Base-by-base conservation (phyloP, 352 stramenopile species). In the Aphanomyces cochlioides region DNA sequence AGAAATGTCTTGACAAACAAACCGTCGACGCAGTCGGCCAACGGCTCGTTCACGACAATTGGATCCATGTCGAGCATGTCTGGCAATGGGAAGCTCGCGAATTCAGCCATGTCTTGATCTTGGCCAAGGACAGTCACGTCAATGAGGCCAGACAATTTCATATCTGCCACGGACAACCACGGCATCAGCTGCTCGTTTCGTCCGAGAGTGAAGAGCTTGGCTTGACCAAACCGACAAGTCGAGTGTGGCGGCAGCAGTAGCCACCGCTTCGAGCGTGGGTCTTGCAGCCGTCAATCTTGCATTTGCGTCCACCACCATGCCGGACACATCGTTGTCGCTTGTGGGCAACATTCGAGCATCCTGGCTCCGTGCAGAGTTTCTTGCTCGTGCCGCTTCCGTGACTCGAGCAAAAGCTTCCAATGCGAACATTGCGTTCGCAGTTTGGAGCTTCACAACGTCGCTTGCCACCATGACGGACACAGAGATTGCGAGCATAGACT, bases 401-500 rank as follows among this genome's bases (percentile, higher is more conserved):
- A 64, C 89, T 83, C 39, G 90, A 74, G 45, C 84, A 92, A 75
- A 87, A 92, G 37, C 81, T 83, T 34, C 84, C 84, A 36, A 83
- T 83, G 69, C 84, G 82, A 21, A 83, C 84, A 65, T 92, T 84
- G 13, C 83, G 83, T 56, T 90, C 83, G 73, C 84, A 92, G 59
- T 77, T 79, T 41, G 90, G 79, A 3, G 80, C 80, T 56, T 90
- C 80, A 60, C 84, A 92, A 64, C 89, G 84, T 72, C 90, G 90
- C 75, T 92, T 92, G 47, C 84, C 84, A 57, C 84, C 84, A 69
- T 92, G 84, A 45, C 84, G 84, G 66, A 92, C 84, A 67, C 84
- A 92, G 47, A 92, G 73, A 68, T 90, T 90, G 56, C 84, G 83
- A 65, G 84, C 84, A 72, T 90, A 92, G 21, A 92, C 84, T 74